Evolutionary conservation across 345 rosid species (phyloP), one percentile per base, ranked within the genome.

Genomic region (Populus simonii): DNA sequence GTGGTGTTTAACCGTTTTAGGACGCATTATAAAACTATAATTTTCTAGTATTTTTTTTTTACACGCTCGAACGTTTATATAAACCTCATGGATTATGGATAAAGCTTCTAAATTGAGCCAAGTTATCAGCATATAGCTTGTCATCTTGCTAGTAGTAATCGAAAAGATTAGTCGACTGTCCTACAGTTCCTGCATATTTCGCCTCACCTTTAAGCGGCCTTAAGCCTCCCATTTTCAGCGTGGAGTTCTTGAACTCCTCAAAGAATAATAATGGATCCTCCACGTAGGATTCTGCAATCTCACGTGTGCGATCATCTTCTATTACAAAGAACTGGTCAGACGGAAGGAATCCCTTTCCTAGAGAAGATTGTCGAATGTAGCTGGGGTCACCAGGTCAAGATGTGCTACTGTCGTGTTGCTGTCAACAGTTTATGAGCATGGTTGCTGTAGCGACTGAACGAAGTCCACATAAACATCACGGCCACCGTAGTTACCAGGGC

Each of bases 361-460:
- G 72, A 91, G 79, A 68, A 93, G 93, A 77, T 90, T 95, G 80
- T 95, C 98, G 16, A 95, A 95, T 0, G 93, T 92, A 8, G 89
- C 86, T 0, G 97, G 98, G 0, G 94, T 93, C 11, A 81, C 93
- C 33, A 89, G 75, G 85, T 93, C 98, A 1, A 90, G 98, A 7
- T 86, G 88, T 4, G 93, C 92, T 11, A 89, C 74, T 3, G 78
- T 85, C 6, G 86, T 41, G 72, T 79, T 27, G 33, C 80, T 70
- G 27, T 68, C 76, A 0, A 81, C 74, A 0, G 83, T 73, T 4
- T 41, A 79, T 0, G 92, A 86, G 81, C 98, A 90, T 9, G 89
- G 78, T 76, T 87, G 97, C 74, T 89, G 93, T 27, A 91, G 88
- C 0, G 88, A 85, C 79, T 86, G 90, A 6, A 93, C 84, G 88